Percentiles rank a stretch among this genome's conserved stretches.
Evolutionary conservation across 352 stramenopile species (phyloP).

Genomic region (Pythium folliculosum): DNA sequence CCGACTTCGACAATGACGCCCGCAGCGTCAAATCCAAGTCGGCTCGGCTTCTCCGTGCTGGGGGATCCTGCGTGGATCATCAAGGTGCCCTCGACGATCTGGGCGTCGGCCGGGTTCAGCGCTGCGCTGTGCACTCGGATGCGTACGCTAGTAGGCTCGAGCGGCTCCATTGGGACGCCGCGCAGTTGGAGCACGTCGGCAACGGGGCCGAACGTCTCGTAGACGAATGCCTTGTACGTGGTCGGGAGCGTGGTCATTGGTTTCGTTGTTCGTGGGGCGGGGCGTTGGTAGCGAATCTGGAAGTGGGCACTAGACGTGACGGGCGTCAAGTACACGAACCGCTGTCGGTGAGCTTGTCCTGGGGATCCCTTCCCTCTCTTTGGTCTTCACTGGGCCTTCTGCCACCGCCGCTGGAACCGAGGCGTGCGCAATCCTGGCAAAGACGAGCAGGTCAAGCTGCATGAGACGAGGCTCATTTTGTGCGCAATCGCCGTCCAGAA

Average conservation of each 20-base stretch:
- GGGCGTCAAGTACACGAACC: too few relatives aligned
- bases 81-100: slow-evolving; percentile 6
- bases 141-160: slow-evolving; percentile 30
- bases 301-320: too few relatives aligned
- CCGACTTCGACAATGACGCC: slow-evolving; percentile 11
- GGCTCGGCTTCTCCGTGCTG: slow-evolving; percentile 30
- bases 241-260: neutral
- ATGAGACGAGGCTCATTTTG: too few relatives aligned
- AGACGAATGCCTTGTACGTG: slow-evolving; percentile 35
- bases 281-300: neutral
- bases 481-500: too few relatives aligned
- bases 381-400: too few relatives aligned
- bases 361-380: too few relatives aligned
- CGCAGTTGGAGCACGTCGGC: slow-evolving; percentile 30
- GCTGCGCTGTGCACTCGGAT: slow-evolving; percentile 29
- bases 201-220: slow-evolving; percentile 31
- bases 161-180: slow-evolving; percentile 13
- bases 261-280: neutral
- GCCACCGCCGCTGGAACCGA: too few relatives aligned
- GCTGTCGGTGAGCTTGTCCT: too few relatives aligned
- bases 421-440: too few relatives aligned
- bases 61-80: slow-evolving; percentile 1
- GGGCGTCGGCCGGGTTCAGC: slow-evolving; percentile 17
- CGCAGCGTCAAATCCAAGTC: slow-evolving; percentile 37
- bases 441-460: too few relatives aligned